Evolutionary conservation across 768 basidiomycete genomes (phyloP).

Genomic region (Stropharia rugosoannulata): DNA sequence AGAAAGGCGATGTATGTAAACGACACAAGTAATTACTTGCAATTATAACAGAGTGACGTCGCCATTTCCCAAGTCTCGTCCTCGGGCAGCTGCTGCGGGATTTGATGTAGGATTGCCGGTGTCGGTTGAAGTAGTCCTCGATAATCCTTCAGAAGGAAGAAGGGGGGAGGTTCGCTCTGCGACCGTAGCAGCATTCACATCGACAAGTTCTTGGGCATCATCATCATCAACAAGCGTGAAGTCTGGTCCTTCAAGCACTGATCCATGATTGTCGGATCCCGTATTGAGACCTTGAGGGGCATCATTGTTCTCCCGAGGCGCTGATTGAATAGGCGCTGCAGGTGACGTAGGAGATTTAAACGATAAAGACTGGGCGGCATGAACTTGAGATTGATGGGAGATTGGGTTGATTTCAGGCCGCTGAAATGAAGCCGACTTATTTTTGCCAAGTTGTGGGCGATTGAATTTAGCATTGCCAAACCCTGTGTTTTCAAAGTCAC

Average conservation of each 20-base stretch:
- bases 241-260: constrained; percentile 31
- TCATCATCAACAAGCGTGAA: constrained; percentile 32
- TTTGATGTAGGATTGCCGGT: constrained; percentile 6
- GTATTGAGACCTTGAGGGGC: constrained; percentile 10
- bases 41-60: constrained; percentile 17
- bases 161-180: not conserved
- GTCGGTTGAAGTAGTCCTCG: not conserved
- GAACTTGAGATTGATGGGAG: constrained; percentile 40
- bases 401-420: constrained; percentile 36
- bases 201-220: constrained; percentile 18
- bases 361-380: constrained; percentile 23
- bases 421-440: constrained; percentile 14
- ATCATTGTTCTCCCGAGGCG: constrained; percentile 9
- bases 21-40: not conserved
- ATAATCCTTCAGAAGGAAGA: constrained; percentile 1
- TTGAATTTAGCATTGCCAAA: constrained; percentile 22
- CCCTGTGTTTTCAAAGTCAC: not conserved
- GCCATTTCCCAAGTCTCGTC: constrained; percentile 19
- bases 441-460: constrained; percentile 26
- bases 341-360: constrained; percentile 18
- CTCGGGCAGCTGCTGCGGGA: constrained; percentile 17
- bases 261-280: constrained; percentile 8
- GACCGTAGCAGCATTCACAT: constrained; percentile 8
- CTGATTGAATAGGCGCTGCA: constrained; percentile 10
- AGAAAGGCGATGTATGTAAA: not conserved